Evolutionary conservation across 2,329 filamentous ascomycete species (phyloP), one percentile per base, ranked within the genome.

Genomic region (Allantophomopsis lycopodina): DNA sequence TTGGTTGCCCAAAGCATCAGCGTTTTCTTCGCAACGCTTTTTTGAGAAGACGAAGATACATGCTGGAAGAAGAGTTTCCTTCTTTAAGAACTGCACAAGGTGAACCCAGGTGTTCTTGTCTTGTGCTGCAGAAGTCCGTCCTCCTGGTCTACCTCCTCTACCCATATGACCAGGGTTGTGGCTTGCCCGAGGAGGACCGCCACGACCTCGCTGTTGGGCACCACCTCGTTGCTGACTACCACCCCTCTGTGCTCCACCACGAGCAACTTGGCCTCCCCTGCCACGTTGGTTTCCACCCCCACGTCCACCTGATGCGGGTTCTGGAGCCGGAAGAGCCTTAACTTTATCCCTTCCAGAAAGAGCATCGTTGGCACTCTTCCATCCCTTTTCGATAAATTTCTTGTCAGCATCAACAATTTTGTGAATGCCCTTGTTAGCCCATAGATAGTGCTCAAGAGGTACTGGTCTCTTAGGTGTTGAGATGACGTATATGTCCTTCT

Each of bases 11-110:
- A 98, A 68, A 0, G 91, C 89, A 56, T 95, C 86, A 1, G 91
- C 91, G 56, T 96, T 98, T 55, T 96, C 87, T 59, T 98, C 91
- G 52, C 91, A 96, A 39, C 91, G 72, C 60, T 91, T 94, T 64
- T 96, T 98, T 2, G 91, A 98, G 60, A 98, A 98, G 41, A 98
- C 89, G 55, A 98, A 98, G 48, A 98, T 94, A 57, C 89, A 96
- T 7, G 83, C 86, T 1, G 91, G 91, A 3, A 98, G 72, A 4
- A 98, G 69, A 37, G 76, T 85, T 39, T 87, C 76, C 58, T 94
- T 94, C 51, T 79, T 84, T 40, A 98, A 68, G 59, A 85, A 87
- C 53, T 94, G 85, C 2, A 98, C 87, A 32, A 98, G 72, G 54
- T 95, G 85, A 30, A 96, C 89, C 91, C 91, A 98, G 7, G 95